Evolutionary conservation across 441 rosid species (phyloP), one percentile per base, ranked within the genome.

Genomic region (Oxalis stricta): DNA sequence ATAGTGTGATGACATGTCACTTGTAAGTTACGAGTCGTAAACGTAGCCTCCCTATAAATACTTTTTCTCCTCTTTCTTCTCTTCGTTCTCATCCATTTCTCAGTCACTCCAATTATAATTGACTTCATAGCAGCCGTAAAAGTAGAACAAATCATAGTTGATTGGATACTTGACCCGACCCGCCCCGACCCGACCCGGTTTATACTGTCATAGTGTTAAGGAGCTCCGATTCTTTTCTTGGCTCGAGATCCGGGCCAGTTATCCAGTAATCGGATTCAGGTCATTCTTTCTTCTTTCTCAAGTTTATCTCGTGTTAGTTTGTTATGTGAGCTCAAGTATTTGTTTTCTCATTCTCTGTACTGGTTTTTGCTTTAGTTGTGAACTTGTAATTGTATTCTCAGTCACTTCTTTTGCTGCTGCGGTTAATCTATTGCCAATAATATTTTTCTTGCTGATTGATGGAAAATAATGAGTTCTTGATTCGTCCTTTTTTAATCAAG

Each of bases 211-310:
- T n/a, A n/a, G n/a, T 53, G 49, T 40, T 51, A 60, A 29, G 59
- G 62, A 55, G 79, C 63, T 74, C 63, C 75, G 63, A 51, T 59
- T 67, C 58, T 32, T 62, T 69, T 60, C 69, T 75, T 66, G 82
- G 81, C 92, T 83, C 87, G 82, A 73, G 88, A 83, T 87, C 92
- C 77, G 84, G 76, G 96, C 94, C 92, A 78, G 67, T 63, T 40
- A 66, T 76, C 60, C 81, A 58, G 60, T 64, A 55, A 53, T 58
- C 49, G 50, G 65, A 41, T 61, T 70, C 53, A 42, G 55, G 46
- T 47, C 56, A 43, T 56, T 2, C 18, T 14, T 64, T 69, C 30
- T 39, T 51, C 50, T 38, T 55, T 34, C 43, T 44, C 45, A 1
- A 35, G 10, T 24, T 2, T 34, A 28, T 13, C n/a, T 31, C 5